These are phyloP conservation scores for Rossbeevera mucosa DNA, from an alignment of 768 basidiomycete genomes.

Conservation along the genomic window DNA sequence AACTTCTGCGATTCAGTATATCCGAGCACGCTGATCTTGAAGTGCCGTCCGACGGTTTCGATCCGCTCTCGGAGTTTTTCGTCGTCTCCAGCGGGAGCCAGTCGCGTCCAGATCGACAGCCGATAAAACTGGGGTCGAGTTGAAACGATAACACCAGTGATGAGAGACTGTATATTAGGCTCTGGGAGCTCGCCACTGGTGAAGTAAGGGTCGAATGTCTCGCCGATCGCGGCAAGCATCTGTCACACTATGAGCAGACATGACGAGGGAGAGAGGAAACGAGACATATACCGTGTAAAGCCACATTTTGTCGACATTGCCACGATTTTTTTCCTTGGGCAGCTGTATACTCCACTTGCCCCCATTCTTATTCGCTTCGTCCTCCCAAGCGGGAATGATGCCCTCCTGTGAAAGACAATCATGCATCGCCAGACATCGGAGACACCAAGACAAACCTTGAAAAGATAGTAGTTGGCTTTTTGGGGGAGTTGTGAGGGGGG, in stretches of 20 bases:
- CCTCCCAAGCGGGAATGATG: slow-evolving; percentile 97
- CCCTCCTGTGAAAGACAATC: slow-evolving; percentile 56
- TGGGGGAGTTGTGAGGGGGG: slow-evolving; percentile 88
- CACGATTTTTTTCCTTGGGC: slow-evolving; percentile 89
- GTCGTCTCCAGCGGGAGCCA: slow-evolving; percentile 56
- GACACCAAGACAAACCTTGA: slow-evolving; percentile 62
- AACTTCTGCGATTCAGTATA: slow-evolving; percentile 70
- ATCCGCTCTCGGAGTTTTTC: slow-evolving; percentile 74
- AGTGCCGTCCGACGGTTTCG: slow-evolving; percentile 80
- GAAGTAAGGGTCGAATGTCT: slow-evolving; percentile 92
- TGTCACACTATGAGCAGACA: slow-evolving; percentile 30
- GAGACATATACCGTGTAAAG: slow-evolving; percentile 74
- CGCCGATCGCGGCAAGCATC: slow-evolving; percentile 99
- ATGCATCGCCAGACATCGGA: not conserved
- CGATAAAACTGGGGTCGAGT: slow-evolving; percentile 94
- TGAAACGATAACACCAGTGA: slow-evolving; percentile 93
- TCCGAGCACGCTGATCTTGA: slow-evolving; percentile 88
- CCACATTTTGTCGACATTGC: slow-evolving; percentile 92
- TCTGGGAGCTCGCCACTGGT: slow-evolving; percentile 41
- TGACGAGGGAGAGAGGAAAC: not conserved
- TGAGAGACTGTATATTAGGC: slow-evolving; percentile 53
- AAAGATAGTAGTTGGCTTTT: slow-evolving; percentile 99
- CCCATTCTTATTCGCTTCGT: slow-evolving; percentile 92
- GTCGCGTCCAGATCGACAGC: slow-evolving; percentile 94
- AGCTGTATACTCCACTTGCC: slow-evolving; percentile 99